Base-by-base conservation (phyloP, 2,329 filamentous ascomycete genomes). In the Paecilomyces sp. region DNA sequence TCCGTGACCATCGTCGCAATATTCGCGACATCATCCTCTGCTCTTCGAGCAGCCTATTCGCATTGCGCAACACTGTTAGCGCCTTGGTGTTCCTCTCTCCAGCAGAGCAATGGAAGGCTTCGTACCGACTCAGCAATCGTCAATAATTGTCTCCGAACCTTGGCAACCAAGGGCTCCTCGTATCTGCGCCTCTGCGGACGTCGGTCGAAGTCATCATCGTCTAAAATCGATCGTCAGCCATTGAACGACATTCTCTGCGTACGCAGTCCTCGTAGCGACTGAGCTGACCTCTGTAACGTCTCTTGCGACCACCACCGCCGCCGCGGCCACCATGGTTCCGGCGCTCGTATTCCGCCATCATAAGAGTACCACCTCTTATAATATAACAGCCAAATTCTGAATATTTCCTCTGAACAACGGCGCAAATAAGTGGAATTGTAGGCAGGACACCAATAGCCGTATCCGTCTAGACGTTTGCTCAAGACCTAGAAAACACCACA, bases 1-100 rank as follows among this genome's bases (percentile, higher is more conserved):
- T 96, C 91, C 33, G 88, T 83, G 15, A 96, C 85, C 55, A 88
- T 84, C 68, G 88, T 89, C 33, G 90, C 90, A 67, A 95, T 88
- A 56, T 83, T 82, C 60, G 84, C 81, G 41, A 91, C 86, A 71
- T 94, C 90, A 66, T 95, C 90, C 69, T 92, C 86, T 73, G 89
- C 90, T 68, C 86, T 84, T 67, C 88, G 87, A 68, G 92, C 80
- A 60, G 90, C 88, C 68, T 81, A 64, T 57, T 47, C 50, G 11
- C 54, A 54, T 50, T 4, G 11, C 50, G 30, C 31, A 55, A 25
- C 47, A 9, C 50, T 33, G 9, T 33, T 18, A 56, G 34, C 28
- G 34, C 9, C 34, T 22, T 22, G 5, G 3, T 47, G 15, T 47
- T 15, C 18, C 41, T 8, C 41, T 18, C 15, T n/a, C 18, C 18